Evolutionary conservation across 495 filamentous ascomycete species (phyloP).

Genomic region (Evernia prunastri): DNA sequence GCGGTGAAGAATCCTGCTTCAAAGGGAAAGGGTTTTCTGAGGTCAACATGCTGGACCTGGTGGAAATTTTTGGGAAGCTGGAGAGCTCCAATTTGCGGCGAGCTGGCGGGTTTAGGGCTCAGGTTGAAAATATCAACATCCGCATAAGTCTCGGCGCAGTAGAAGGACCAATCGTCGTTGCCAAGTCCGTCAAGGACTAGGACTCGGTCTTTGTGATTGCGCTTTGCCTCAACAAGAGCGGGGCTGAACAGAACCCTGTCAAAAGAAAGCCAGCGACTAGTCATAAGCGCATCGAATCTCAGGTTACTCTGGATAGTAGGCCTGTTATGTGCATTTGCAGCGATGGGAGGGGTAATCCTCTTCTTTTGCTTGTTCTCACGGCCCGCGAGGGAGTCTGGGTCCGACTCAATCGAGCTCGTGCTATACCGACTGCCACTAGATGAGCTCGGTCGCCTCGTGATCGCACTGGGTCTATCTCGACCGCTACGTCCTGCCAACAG

Average conservation of each 20-base stretch:
- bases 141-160: constrained; percentile 87
- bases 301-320: constrained; percentile 72
- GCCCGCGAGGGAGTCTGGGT: constrained; percentile 16
- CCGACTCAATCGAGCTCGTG: constrained; percentile 40
- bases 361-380: constrained; percentile 12
- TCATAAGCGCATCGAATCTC: constrained; percentile 70
- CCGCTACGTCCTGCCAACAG: constrained; percentile 47
- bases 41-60: constrained; percentile 66
- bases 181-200: constrained; percentile 89
- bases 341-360: constrained; percentile 11
- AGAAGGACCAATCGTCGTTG: constrained; percentile 96
- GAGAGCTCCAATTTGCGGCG: constrained; percentile 31
- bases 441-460: constrained; percentile 35
- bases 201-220: constrained; percentile 45
- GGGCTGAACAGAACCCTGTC: constrained; percentile 93
- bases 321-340: constrained; percentile 32
- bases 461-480: constrained; percentile 36
- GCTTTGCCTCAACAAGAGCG: constrained; percentile 70
- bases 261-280: constrained; percentile 85
- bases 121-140: constrained; percentile 80
- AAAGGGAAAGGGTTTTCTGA: constrained; percentile 74
- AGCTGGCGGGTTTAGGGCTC: constrained; percentile 33
- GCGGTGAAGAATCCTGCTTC: constrained; percentile 76
- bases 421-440: constrained; percentile 40
- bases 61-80: constrained; percentile 76